phyloP scores from a whole-genome alignment of 495 filamentous ascomycete genomes.

The Trichoderma asperelloides region DNA sequence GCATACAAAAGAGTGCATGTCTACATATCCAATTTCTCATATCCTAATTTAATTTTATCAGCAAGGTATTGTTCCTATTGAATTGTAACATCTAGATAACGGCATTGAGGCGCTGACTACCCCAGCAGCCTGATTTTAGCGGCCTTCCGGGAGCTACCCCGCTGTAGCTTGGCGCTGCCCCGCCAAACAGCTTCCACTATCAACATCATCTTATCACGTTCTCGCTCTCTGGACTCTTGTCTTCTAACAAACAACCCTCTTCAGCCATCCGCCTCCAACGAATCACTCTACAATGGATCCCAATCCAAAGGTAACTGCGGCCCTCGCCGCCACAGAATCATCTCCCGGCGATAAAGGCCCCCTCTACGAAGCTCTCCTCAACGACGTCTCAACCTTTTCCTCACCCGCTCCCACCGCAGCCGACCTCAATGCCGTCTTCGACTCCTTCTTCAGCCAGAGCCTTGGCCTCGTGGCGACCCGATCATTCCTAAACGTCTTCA shows the following conservation, averaged over 20 bases:
- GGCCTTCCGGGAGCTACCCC: not conserved
- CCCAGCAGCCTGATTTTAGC: not conserved
- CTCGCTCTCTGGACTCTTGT: not conserved
- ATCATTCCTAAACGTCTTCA: conserved; percentile 59
- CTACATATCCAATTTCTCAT: too few species aligned
- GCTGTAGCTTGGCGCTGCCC: conserved; percentile 5
- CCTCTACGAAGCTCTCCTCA: conserved; percentile 56
- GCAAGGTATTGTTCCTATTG: too few species aligned
- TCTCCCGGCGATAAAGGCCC: conserved; percentile 46
- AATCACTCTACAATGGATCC: conserved; percentile 15
- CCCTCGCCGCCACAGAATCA: conserved; percentile 42
- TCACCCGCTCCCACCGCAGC: conserved; percentile 44
- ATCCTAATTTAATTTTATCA: too few species aligned
- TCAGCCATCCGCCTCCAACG: not conserved
- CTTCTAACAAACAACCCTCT: not conserved
- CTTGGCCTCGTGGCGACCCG: conserved; percentile 70
- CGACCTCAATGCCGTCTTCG: conserved; percentile 61
- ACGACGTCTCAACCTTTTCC: conserved; percentile 49
- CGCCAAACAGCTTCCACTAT: not conserved
- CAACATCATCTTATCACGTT: not conserved
- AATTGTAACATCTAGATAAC: too few species aligned
- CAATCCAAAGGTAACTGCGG: conserved; percentile 31
- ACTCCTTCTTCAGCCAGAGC: conserved; percentile 56
- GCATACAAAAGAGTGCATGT: too few species aligned
- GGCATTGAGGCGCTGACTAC: too few species aligned